A percentile compares a stretch with the other conserved stretches of the same genome.
These are phyloP conservation scores for Diplodia corticola DNA, from an alignment of 2,329 filamentous ascomycete species.

Conservation along the genomic window DNA sequence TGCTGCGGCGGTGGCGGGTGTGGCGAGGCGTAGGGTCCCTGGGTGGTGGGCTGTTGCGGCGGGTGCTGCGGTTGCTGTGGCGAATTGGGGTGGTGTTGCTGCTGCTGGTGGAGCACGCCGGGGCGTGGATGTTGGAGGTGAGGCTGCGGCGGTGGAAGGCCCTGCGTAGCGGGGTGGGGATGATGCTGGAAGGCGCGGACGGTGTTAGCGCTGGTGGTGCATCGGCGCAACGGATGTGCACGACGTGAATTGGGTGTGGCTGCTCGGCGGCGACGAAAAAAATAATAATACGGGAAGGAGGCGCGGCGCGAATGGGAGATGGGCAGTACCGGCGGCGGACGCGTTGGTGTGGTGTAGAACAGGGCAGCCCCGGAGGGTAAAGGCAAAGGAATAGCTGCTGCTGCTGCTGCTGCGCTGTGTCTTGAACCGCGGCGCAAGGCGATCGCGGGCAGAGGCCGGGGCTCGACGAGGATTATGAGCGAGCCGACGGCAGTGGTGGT, in stretches of 20 bases:
- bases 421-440: conserved; percentile 7
- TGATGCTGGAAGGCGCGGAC: conserved; percentile 61
- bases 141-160: conserved; percentile 63
- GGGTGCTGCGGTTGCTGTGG: conserved; percentile 59
- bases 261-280: neutral
- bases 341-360: conserved; percentile 11
- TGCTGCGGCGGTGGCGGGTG: conserved; percentile 56
- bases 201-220: conserved; percentile 24
- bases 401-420: no score
- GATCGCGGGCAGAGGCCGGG: conserved; percentile 16
- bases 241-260: conserved; percentile 23
- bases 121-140: conserved; percentile 67
- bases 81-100: conserved; percentile 62
- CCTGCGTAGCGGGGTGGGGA: conserved; percentile 71
- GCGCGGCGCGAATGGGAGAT: conserved; percentile 6
- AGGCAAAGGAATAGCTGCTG: conserved; percentile 7
- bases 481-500: conserved; percentile 13
- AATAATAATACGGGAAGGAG: conserved; percentile 1
- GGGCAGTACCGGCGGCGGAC: neutral
- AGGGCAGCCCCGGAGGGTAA: conserved; percentile 10
- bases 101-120: conserved; percentile 66
- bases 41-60: conserved; percentile 55
- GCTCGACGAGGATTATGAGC: conserved; percentile 24
- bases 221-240: conserved; percentile 20
- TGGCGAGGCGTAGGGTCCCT: conserved; percentile 65